Evolutionary conservation across 2,329 filamentous ascomycete species (phyloP).

Genomic region (Lachnellula subtilissima): DNA sequence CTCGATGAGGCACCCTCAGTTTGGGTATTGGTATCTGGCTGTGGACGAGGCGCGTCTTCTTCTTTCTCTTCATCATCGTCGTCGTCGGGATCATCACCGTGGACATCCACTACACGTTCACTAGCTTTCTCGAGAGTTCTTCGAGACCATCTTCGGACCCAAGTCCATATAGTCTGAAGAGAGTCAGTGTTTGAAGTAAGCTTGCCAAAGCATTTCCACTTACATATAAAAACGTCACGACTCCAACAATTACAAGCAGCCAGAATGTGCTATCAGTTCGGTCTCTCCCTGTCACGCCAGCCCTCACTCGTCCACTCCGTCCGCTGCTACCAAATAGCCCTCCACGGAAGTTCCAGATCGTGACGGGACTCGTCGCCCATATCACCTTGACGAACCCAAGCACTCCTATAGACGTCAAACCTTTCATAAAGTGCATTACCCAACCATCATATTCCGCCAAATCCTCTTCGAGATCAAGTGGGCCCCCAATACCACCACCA

Average conservation of each 20-base stretch:
- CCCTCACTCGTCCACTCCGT: slow-evolving; percentile 40
- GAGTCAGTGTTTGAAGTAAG: slow-evolving; percentile 6
- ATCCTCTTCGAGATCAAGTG: slow-evolving; percentile 38
- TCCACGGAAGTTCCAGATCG: slow-evolving; percentile 69
- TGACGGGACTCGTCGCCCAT: slow-evolving; percentile 67
- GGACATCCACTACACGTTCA: slow-evolving; percentile 79
- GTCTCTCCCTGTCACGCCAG: slow-evolving; percentile 59
- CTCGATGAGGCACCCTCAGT: background rate
- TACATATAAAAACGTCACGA: slow-evolving; percentile 73
- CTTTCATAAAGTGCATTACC: slow-evolving; percentile 82
- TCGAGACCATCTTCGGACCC: slow-evolving; percentile 68
- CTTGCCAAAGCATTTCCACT: slow-evolving; percentile 33
- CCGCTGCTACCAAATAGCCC: slow-evolving; percentile 48
- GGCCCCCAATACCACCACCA: slow-evolving; percentile 33
- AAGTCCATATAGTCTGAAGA: slow-evolving; percentile 71
- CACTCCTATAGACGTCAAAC: slow-evolving; percentile 82
- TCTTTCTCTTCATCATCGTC: slow-evolving; percentile 38
- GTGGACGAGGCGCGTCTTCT: background rate
- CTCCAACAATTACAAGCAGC: slow-evolving; percentile 73
- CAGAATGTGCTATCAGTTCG: slow-evolving; percentile 75
- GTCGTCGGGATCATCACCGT: slow-evolving; percentile 51
- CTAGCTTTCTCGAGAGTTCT: slow-evolving; percentile 71
- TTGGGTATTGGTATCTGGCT: background rate
- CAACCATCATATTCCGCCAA: slow-evolving; percentile 54
- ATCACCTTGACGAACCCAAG: slow-evolving; percentile 80